Conservation (phyloP, 306 rosid species). For the Macrotyloma uniflorum region DNA sequence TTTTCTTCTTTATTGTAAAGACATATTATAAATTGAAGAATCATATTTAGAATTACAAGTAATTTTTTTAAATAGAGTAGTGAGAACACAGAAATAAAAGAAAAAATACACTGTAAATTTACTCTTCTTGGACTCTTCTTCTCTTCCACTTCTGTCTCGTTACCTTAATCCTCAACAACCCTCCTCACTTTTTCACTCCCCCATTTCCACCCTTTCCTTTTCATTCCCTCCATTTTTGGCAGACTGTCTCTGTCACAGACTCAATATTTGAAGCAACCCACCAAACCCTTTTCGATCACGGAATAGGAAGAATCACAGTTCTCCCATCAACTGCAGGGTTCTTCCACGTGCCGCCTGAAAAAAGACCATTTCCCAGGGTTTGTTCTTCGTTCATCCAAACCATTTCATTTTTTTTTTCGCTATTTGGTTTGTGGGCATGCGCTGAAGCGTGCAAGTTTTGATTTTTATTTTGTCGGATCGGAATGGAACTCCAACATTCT, state of each 20-base stretch:
- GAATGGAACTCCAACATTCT: slow-evolving; percentile 50
- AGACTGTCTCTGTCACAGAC: not conserved
- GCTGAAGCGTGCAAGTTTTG: slow-evolving; percentile 12
- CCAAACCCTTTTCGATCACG: slow-evolving; percentile 26
- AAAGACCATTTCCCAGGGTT: slow-evolving; percentile 20
- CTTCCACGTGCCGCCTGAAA: not conserved
- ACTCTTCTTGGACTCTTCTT: not conserved
- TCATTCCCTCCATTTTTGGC: slow-evolving; percentile 18
- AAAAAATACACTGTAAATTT: too few species aligned
- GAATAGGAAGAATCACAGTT: slow-evolving; percentile 26
- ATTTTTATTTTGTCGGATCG: slow-evolving; percentile 14
- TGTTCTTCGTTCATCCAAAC: slow-evolving; percentile 13
- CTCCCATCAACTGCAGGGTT: not conserved
- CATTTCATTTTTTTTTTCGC: slow-evolving; percentile 20
- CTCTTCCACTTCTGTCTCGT: not conserved
- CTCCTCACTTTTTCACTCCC: slow-evolving; percentile 2
- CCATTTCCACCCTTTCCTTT: not conserved
- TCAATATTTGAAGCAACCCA: slow-evolving; percentile 36
- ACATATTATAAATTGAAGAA: too few species aligned
- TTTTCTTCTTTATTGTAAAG: too few species aligned
- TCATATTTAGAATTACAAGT: too few species aligned
- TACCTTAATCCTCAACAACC: not conserved
- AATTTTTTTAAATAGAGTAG: too few species aligned
- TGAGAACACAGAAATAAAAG: too few species aligned
- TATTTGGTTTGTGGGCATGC: slow-evolving; percentile 25